Conservation (phyloP, 2,329 filamentous ascomycete genomes). For the Pseudocercospora fuligena region DNA sequence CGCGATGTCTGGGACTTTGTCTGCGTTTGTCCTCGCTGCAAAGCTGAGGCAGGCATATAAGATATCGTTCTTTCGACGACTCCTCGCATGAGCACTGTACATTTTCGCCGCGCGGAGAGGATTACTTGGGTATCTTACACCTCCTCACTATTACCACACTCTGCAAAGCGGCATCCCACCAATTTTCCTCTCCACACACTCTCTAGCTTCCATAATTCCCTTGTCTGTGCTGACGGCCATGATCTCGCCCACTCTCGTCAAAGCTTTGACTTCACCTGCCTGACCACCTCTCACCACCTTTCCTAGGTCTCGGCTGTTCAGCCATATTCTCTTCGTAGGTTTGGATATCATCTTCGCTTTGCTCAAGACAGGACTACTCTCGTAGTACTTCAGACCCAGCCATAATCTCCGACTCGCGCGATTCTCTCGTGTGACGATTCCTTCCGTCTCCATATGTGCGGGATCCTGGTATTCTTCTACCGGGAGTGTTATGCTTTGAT, state of each 20-base stretch:
- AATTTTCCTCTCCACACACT: conserved; percentile 78
- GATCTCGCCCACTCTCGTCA: conserved; percentile 78
- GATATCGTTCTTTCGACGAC: neutral
- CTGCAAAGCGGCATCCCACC: conserved; percentile 82
- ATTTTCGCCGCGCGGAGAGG: neutral
- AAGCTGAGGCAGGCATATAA: conserved; percentile 14
- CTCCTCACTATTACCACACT: conserved; percentile 51
- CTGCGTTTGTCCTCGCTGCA: conserved; percentile 49
- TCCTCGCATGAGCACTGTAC: neutral
- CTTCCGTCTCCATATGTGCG: conserved; percentile 36
- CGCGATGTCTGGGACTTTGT: conserved; percentile 52
- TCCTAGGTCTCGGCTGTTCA: conserved; percentile 66
- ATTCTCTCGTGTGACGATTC: conserved; percentile 56
- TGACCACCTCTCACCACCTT: conserved; percentile 71
- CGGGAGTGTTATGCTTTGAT: conserved; percentile 36
- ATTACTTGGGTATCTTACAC: neutral
- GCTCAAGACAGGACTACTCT: conserved; percentile 76
- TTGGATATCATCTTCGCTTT: conserved; percentile 71
- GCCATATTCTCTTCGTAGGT: conserved; percentile 72
- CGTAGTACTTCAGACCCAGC: conserved; percentile 89
- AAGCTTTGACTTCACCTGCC: conserved; percentile 69
- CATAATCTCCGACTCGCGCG: conserved; percentile 77
- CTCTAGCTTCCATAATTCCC: conserved; percentile 79
- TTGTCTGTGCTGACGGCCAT: conserved; percentile 78
- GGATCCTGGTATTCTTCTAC: conserved; percentile 35